Percentiles rank a stretch among this genome's conserved stretches.
These are phyloP conservation scores for Spatholobus suberectus DNA, from an alignment of 306 rosid genomes.

Conservation along the genomic window DNA sequence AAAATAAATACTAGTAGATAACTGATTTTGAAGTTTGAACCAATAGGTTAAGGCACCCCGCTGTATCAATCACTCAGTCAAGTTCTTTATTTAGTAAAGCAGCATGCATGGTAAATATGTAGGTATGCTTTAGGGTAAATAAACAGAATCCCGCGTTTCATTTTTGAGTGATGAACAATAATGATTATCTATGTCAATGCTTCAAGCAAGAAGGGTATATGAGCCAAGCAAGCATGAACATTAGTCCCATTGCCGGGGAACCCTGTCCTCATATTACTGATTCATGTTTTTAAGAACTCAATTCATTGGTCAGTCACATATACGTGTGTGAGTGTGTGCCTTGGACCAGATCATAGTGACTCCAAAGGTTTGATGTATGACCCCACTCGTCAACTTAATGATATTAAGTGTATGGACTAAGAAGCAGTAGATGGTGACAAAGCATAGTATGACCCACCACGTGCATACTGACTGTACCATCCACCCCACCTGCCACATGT, in stretches of 20 bases:
- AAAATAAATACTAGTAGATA: not conserved
- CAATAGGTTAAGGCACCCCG: not conserved
- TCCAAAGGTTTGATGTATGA: conserved; percentile 23
- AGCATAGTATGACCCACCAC: conserved; percentile 49
- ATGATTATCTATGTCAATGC: conserved; percentile 18
- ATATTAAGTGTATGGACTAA: conserved; percentile 26
- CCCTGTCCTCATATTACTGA: conserved; percentile 36
- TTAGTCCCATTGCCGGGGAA: conserved; percentile 36
- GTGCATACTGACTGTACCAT: conserved; percentile 45
- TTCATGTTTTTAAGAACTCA: not conserved
- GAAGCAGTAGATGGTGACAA: conserved; percentile 38
- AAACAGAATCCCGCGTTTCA: not conserved
- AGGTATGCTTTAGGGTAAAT: not conserved
- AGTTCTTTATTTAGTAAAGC: not conserved
- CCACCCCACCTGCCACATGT: conserved; percentile 48
- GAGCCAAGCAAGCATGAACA: conserved; percentile 22
- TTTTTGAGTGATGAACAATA: not conserved
- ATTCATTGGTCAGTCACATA: conserved; percentile 5
- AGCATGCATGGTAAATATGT: conserved; percentile 13
- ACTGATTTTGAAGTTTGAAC: not conserved
- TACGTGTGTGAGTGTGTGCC: conserved; percentile 10
- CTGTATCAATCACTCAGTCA: not conserved
- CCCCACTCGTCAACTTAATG: conserved; percentile 34
- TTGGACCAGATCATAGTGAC: conserved; percentile 35
- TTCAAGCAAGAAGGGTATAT: conserved; percentile 26